Percentiles rank a stretch among this genome's conserved stretches.
phyloP scores from a whole-genome alignment of 495 filamentous ascomycete species.

The Penicillium alfredii region DNA sequence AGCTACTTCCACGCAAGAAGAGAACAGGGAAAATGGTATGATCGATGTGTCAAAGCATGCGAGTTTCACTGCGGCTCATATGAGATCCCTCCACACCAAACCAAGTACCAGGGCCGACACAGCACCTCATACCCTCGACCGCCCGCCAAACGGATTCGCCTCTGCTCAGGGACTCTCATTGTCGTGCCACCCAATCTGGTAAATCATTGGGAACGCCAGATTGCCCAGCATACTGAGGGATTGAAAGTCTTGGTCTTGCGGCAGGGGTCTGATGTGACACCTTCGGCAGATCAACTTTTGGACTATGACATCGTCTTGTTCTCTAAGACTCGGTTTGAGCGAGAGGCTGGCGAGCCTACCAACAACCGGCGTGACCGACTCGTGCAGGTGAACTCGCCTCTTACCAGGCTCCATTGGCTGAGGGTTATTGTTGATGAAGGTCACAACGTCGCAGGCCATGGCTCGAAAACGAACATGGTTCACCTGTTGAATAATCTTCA shows the following conservation, averaged over 20 bases:
- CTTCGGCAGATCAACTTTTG: constrained; percentile 52
- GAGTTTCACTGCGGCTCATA: constrained; percentile 50
- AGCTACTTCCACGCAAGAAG: constrained; percentile 43
- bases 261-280: constrained; percentile 47
- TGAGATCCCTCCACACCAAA: constrained; percentile 41
- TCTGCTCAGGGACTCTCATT: constrained; percentile 60
- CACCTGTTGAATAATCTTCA: constrained; percentile 60
- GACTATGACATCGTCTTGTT: constrained; percentile 76
- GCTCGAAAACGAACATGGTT: constrained; percentile 57
- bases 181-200: constrained; percentile 49
- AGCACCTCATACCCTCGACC: constrained; percentile 35
- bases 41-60: constrained; percentile 51
- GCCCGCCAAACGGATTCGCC: constrained; percentile 46
- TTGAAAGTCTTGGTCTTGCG: constrained; percentile 59
- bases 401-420: constrained; percentile 72
- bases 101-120: constrained; percentile 38
- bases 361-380: constrained; percentile 28
- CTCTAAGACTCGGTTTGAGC: constrained; percentile 66
- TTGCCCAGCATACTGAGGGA: constrained; percentile 60
- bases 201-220: constrained; percentile 53
- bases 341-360: constrained; percentile 40
- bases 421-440: constrained; percentile 90
- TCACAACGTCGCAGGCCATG: constrained; percentile 63
- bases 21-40: constrained; percentile 31
- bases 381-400: constrained; percentile 45